A percentile compares a stretch with the other conserved stretches of the same genome.
phyloP scores from a whole-genome alignment of 331 rosid species.

The Malus hybrid region DNA sequence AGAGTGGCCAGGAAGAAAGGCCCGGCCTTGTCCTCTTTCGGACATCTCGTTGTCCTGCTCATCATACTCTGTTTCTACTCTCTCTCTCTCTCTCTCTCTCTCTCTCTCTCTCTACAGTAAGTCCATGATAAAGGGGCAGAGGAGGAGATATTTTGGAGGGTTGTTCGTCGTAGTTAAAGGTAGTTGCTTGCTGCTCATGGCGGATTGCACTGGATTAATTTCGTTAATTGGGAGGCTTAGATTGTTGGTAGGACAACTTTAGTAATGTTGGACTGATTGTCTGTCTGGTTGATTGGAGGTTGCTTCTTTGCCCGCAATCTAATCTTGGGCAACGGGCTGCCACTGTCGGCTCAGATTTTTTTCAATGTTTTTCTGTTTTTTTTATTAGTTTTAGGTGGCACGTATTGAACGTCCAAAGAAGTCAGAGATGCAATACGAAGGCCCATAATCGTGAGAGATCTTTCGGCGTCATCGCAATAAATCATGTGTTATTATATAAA shows the following conservation, averaged over 20 bases:
- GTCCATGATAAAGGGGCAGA: not conserved
- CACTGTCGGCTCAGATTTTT: not conserved
- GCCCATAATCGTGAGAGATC: too few species aligned
- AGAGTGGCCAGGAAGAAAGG: conserved; percentile 52
- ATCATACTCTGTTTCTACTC: conserved; percentile 11
- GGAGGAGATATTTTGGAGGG: not conserved
- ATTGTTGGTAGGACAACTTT: not conserved
- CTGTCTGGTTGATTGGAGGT: not conserved
- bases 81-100: not conserved
- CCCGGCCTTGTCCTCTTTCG: conserved; percentile 22
- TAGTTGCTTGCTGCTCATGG: not conserved
- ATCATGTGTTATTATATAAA: too few species aligned
- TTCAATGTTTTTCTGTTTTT: too few species aligned
- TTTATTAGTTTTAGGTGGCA: not conserved
- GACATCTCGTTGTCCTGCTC: conserved; percentile 14
- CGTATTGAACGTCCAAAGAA: too few species aligned
- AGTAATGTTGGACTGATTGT: not conserved
- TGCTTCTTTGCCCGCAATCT: not conserved
- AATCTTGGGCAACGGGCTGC: too few species aligned
- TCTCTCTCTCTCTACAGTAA: not conserved
- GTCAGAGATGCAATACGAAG: not conserved
- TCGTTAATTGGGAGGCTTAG: not conserved
- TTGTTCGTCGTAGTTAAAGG: not conserved
- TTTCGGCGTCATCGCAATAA: too few species aligned
- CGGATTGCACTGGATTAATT: not conserved